Conservation (phyloP, 2,329 filamentous ascomycete species). For the Pyrenophora graminea region DNA sequence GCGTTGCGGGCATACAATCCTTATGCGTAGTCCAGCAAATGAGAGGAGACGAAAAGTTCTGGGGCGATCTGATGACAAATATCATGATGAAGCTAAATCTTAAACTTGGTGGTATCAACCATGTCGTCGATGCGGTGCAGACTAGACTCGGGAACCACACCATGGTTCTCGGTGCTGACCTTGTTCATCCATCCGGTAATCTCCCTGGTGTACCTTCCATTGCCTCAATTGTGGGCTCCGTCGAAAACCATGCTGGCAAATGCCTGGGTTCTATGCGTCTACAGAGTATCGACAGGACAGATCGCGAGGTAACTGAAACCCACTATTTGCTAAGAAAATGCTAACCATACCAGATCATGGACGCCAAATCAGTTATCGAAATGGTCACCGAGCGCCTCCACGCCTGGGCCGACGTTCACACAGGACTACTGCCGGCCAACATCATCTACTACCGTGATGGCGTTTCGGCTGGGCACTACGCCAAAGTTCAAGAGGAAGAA, state of each 20-base stretch:
- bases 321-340: neutral
- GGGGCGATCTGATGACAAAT: constrained; percentile 21
- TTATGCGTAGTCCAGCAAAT: constrained; percentile 14
- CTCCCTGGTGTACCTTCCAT: constrained; percentile 42
- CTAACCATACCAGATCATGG: constrained; percentile 1
- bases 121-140: constrained; percentile 5
- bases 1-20: constrained; percentile 19
- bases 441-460: constrained; percentile 38
- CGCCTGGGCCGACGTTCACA: constrained; percentile 4
- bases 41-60: neutral
- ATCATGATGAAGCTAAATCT: constrained; percentile 37
- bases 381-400: constrained; percentile 23
- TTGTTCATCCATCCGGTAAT: constrained; percentile 13
- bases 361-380: constrained; percentile 6
- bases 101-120: constrained; percentile 31
- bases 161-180: constrained; percentile 35
- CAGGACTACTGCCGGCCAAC: constrained; percentile 11
- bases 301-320: neutral
- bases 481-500: neutral
- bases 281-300: constrained; percentile 24
- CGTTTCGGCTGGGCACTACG: constrained; percentile 13
- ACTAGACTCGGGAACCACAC: neutral
- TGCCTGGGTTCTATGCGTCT: constrained; percentile 46
- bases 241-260: constrained; percentile 34
- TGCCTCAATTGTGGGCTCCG: constrained; percentile 49